phyloP scores from a whole-genome alignment of 441 rosid genomes.

The Mallotus japonicus region DNA sequence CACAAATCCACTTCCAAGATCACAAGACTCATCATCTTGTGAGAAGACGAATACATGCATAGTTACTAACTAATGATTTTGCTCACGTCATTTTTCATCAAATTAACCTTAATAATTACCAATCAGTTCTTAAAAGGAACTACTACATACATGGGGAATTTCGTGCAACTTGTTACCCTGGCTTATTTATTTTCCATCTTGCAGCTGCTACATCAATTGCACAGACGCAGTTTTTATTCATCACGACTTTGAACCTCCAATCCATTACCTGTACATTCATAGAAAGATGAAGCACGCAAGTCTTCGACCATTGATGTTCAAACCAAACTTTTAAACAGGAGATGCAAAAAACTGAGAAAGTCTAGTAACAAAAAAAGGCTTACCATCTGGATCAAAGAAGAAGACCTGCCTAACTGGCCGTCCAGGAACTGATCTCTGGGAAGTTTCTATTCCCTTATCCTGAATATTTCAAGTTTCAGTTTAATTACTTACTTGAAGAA shows the following conservation, averaged over 20 bases:
- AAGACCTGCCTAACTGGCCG: constrained; percentile 73
- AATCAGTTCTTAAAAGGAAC: background rate
- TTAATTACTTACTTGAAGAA: background rate
- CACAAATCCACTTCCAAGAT: too few species aligned
- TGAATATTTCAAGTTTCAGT: constrained; percentile 26
- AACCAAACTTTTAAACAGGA: background rate
- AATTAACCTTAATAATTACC: too few species aligned
- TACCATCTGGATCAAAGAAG: constrained; percentile 96
- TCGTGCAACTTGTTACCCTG: background rate
- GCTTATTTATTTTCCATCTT: constrained; percentile 1
- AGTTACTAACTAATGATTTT: too few species aligned
- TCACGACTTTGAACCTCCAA: constrained; percentile 75
- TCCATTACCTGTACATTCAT: constrained; percentile 65
- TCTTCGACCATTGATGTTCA: background rate
- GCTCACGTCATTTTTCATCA: too few species aligned
- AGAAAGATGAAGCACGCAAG: background rate
- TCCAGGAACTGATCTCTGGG: constrained; percentile 58
- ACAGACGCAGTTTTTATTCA: constrained; percentile 13
- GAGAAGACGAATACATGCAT: too few species aligned
- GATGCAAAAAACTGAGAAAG: background rate
- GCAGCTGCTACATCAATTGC: background rate
- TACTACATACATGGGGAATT: background rate
- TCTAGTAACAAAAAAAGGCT: constrained; percentile 12
- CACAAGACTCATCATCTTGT: too few species aligned
- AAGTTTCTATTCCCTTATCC: constrained; percentile 77